Conservation (phyloP, 2,329 filamentous ascomycete genomes). For the Hypoxylon sp. region DNA sequence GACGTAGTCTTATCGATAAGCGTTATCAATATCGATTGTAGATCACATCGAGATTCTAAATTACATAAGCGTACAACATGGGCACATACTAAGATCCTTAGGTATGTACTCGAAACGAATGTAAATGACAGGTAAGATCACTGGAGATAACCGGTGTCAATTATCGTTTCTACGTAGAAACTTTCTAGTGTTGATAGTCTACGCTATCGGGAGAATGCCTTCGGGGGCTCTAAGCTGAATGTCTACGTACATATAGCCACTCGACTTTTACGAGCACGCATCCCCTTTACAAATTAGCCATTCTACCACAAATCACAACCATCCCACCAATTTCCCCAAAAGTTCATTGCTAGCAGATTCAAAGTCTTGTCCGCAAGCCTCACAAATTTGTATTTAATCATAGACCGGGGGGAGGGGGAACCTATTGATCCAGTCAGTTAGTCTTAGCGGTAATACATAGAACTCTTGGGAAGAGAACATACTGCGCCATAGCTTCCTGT, state of each 20-base stretch:
- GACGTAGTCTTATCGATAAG: constrained; percentile 45
- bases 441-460: constrained; percentile 1
- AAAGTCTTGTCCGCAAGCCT: background rate
- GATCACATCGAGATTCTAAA: background rate
- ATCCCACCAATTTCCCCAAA: background rate
- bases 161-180: constrained; percentile 11
- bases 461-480: constrained; percentile 55
- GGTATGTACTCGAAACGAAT: background rate
- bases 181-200: constrained; percentile 2
- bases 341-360: background rate
- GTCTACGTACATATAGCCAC: background rate
- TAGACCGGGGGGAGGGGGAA: constrained; percentile 71
- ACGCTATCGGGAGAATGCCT: background rate
- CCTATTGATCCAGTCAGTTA: constrained; percentile 56
- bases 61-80: background rate
- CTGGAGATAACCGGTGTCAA: background rate
- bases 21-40: background rate
- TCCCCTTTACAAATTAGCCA: background rate
- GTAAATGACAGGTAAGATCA: background rate
- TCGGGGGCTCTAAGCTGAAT: background rate
- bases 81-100: background rate
- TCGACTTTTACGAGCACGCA: background rate
- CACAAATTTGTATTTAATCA: constrained; percentile 49
- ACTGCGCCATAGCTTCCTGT: constrained; percentile 74
- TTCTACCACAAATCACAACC: background rate